Conservation (phyloP, 495 filamentous ascomycete species). For the Geoglossum glabrum region DNA sequence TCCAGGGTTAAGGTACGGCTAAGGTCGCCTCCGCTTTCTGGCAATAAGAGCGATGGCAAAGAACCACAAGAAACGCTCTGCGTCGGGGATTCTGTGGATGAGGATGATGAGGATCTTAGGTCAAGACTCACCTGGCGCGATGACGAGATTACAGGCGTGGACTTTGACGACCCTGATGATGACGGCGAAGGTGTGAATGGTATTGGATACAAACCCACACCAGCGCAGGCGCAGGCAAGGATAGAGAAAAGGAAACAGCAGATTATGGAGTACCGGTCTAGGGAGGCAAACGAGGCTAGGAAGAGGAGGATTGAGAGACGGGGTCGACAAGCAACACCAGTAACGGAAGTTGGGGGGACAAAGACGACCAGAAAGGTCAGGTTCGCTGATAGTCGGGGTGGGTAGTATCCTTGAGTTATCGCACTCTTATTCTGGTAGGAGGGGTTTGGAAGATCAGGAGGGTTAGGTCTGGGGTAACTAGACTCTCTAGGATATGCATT, state of each 20-base stretch:
- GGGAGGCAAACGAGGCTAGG: slow-evolving; percentile 70
- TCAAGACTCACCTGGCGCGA: background rate
- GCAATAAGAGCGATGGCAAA: background rate
- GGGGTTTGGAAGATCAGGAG: background rate
- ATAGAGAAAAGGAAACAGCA: slow-evolving; percentile 60
- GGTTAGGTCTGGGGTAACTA: background rate
- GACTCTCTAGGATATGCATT: background rate
- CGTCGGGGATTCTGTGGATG: background rate
- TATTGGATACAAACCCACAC: slow-evolving; percentile 76
- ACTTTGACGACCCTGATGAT: slow-evolving; percentile 18
- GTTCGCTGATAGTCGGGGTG: background rate
- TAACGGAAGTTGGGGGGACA: slow-evolving; percentile 10
- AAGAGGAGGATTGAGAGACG: slow-evolving; percentile 48
- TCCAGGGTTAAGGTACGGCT: background rate
- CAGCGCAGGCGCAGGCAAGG: slow-evolving; percentile 59
- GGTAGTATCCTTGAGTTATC: background rate
- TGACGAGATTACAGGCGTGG: background rate
- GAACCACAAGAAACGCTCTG: background rate
- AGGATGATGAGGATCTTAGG: slow-evolving; percentile 4
- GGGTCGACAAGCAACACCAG: background rate
- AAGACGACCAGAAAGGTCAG: background rate
- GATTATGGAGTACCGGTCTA: slow-evolving; percentile 59
- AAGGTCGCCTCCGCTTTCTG: background rate
- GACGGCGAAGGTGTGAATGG: slow-evolving; percentile 37
- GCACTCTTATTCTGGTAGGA: background rate